These are phyloP conservation scores for Claviceps sp. DNA, from an alignment of 2,329 filamentous ascomycete genomes.

Conservation along the genomic window DNA sequence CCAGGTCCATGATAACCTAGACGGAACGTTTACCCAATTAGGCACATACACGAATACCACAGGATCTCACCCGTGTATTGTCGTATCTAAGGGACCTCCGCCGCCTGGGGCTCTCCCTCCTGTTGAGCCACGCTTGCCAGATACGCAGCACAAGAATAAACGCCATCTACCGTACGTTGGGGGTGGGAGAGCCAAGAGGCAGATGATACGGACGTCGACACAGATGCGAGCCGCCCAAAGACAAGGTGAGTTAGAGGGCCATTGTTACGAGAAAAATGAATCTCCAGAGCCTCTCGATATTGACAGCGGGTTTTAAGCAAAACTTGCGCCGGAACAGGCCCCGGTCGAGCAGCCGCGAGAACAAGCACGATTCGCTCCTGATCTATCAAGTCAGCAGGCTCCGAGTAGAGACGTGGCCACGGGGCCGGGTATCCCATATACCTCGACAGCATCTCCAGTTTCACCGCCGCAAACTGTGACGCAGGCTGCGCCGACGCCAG, in stretches of 20 bases:
- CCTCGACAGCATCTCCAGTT: neutral
- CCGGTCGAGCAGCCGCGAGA: neutral
- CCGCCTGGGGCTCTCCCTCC: slow-evolving; percentile 8
- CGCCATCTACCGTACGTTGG: neutral
- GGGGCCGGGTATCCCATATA: neutral
- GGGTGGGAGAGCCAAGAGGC: neutral
- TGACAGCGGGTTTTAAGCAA: neutral
- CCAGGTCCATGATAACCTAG: slow-evolving; percentile 26
- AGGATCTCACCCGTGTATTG: slow-evolving; percentile 14
- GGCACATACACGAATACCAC: slow-evolving; percentile 12
- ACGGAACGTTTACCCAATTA: slow-evolving; percentile 24
- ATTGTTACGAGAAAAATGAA: neutral
- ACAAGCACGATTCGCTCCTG: neutral
- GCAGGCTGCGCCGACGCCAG: neutral
- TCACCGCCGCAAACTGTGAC: neutral
- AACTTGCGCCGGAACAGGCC: too few species aligned
- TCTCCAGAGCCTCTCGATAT: neutral
- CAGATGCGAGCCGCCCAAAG: neutral
- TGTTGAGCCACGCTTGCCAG: slow-evolving; percentile 2
- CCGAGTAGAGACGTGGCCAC: neutral
- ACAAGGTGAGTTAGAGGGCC: neutral
- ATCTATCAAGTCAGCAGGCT: neutral
- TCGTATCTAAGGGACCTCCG: slow-evolving; percentile 15
- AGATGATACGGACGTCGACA: neutral
- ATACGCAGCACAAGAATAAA: neutral